These are phyloP conservation scores for Biancaea sappan DNA, from an alignment of 306 rosid genomes.

Conservation along the genomic window DNA sequence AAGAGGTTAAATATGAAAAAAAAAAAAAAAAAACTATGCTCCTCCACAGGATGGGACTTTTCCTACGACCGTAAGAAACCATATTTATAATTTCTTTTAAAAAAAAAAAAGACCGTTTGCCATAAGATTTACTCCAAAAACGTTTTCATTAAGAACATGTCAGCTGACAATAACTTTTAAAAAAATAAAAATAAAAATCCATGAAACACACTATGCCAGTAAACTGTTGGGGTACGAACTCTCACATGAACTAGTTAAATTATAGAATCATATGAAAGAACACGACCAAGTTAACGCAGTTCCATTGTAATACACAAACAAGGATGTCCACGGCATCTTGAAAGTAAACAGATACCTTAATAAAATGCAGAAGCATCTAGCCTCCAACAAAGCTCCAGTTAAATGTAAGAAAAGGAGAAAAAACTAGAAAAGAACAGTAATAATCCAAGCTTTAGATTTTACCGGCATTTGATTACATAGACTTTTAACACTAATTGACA, in stretches of 20 bases:
- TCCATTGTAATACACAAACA: conserved; percentile 62
- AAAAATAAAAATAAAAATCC: too few relatives aligned
- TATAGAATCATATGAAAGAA: conserved; percentile 90
- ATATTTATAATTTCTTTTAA: neutral
- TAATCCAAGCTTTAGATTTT: neutral
- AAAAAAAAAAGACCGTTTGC: neutral
- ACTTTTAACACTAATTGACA: conserved; percentile 15
- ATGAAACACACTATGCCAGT: neutral
- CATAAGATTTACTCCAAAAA: neutral
- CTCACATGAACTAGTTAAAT: conserved; percentile 57
- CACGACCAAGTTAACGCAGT: conserved; percentile 81
- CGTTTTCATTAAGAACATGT: neutral
- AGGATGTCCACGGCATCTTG: conserved; percentile 86
- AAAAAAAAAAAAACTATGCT: conserved; percentile 39
- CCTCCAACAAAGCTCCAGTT: neutral
- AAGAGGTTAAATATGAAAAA: conserved; percentile 40
- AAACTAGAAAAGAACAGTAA: neutral
- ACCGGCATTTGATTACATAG: neutral
- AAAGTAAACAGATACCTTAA: conserved; percentile 23
- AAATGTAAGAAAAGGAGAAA: neutral
- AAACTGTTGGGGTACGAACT: conserved; percentile 14
- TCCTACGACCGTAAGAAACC: conserved; percentile 41
- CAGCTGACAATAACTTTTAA: neutral
- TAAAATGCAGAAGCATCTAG: neutral
- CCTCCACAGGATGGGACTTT: conserved; percentile 25